phyloP scores from a whole-genome alignment of 352 stramenopile species.

The Globisporangium spinosum region DNA sequence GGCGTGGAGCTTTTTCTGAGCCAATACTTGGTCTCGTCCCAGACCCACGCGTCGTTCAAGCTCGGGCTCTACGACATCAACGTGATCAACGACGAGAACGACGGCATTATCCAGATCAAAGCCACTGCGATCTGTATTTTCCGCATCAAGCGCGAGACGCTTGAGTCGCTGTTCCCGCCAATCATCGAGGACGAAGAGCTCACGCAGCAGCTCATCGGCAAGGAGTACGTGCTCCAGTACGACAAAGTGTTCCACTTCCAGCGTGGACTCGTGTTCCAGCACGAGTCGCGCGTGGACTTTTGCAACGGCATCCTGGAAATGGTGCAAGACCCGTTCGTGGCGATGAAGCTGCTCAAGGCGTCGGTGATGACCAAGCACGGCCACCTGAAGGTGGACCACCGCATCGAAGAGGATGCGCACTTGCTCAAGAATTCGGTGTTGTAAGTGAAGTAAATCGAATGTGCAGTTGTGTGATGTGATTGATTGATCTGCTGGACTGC shows the following conservation, averaged over 20 bases:
- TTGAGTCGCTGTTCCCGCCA: slow-evolving; percentile 43
- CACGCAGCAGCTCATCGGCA: slow-evolving; percentile 48
- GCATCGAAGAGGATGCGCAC: slow-evolving; percentile 39
- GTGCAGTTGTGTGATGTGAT: neutral
- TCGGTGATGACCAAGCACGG: slow-evolving; percentile 61
- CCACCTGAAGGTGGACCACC: slow-evolving; percentile 40
- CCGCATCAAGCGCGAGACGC: slow-evolving; percentile 42
- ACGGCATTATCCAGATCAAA: slow-evolving; percentile 30
- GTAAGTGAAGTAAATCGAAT: neutral
- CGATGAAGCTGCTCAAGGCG: slow-evolving; percentile 46
- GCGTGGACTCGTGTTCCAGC: slow-evolving; percentile 45
- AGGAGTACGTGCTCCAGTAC: slow-evolving; percentile 59
- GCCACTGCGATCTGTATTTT: slow-evolving; percentile 35
- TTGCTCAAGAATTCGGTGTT: slow-evolving; percentile 34
- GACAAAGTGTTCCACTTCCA: slow-evolving; percentile 71
- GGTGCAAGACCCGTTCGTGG: slow-evolving; percentile 46
- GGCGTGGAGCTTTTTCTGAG: slow-evolving; percentile 48
- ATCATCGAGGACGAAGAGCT: slow-evolving; percentile 54
- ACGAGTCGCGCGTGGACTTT: slow-evolving; percentile 51
- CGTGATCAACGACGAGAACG: slow-evolving; percentile 26
- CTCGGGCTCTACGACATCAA: slow-evolving; percentile 27
- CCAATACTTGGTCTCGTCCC: slow-evolving; percentile 40
- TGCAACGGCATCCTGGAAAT: slow-evolving; percentile 48
- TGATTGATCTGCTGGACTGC: neutral
- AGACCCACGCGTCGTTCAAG: slow-evolving; percentile 27